Conservation (phyloP, 176 grass and related monocot genomes). For the Cenchrus purpureus region DNA sequence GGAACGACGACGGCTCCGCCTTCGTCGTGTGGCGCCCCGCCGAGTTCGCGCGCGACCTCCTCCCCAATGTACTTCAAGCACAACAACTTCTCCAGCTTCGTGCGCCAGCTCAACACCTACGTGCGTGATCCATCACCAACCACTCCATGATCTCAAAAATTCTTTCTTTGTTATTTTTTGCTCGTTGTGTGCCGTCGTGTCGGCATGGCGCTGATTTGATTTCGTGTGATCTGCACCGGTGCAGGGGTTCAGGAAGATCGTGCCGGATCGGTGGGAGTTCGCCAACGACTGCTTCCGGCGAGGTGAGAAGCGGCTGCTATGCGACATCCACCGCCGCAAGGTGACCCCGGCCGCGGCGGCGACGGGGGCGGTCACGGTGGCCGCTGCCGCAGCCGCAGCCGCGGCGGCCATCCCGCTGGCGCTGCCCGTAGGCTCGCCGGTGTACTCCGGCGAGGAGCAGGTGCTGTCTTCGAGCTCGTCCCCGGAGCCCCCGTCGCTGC, state of each 20-base stretch:
- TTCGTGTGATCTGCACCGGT: neutral
- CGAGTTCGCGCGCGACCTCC: slow-evolving; percentile 87
- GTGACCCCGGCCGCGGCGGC: slow-evolving; percentile 20
- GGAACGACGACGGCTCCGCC: slow-evolving; percentile 75
- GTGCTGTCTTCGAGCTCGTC: slow-evolving; percentile 72
- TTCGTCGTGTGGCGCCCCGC: slow-evolving; percentile 90
- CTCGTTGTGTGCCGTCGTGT: neutral
- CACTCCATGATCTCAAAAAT: neutral
- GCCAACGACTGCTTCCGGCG: slow-evolving; percentile 80
- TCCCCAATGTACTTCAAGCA: slow-evolving; percentile 99
- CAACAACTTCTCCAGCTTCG: slow-evolving; percentile 99
- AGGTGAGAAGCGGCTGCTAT: slow-evolving; percentile 64
- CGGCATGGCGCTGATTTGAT: neutral
- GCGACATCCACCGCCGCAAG: slow-evolving; percentile 80
- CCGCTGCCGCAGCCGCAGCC: neutral
- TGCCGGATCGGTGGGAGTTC: slow-evolving; percentile 89
- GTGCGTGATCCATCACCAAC: slow-evolving; percentile 29
- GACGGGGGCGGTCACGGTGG: neutral
- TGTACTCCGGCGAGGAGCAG: slow-evolving; percentile 69
- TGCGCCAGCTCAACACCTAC: slow-evolving; percentile 97
- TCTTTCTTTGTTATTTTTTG: neutral
- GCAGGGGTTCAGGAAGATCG: slow-evolving; percentile 84
- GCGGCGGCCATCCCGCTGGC: slow-evolving; percentile 53
- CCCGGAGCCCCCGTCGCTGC: slow-evolving; percentile 25
- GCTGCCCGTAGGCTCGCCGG: slow-evolving; percentile 54